A percentile compares a stretch with the other conserved stretches of the same genome.
These are phyloP conservation scores for Spatholobus suberectus DNA, from an alignment of 306 rosid species.

Conservation along the genomic window DNA sequence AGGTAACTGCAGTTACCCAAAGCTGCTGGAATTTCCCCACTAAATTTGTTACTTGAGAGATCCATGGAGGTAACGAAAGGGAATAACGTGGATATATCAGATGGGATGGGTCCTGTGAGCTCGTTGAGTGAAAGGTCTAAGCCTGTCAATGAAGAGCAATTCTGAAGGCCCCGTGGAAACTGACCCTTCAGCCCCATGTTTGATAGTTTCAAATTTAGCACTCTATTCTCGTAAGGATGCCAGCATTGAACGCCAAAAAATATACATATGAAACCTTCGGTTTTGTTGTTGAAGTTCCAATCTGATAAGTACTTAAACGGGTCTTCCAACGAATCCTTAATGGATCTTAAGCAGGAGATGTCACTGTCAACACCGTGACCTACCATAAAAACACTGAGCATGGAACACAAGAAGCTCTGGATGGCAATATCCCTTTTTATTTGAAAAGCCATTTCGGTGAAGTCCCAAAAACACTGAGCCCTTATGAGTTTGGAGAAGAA, in stretches of 20 bases:
- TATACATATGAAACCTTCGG: neutral
- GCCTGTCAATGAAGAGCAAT: neutral
- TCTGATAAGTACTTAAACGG: neutral
- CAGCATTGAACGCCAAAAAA: slow-evolving; percentile 36
- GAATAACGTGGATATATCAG: neutral
- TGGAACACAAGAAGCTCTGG: neutral
- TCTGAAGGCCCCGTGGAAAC: neutral
- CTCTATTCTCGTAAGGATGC: neutral
- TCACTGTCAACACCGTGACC: neutral
- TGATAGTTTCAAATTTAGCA: neutral
- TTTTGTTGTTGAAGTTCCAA: slow-evolving; percentile 8
- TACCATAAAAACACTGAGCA: neutral
- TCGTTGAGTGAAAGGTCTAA: slow-evolving; percentile 13
- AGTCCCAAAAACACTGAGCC: neutral
- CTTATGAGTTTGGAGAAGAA: neutral
- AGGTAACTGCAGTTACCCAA: neutral
- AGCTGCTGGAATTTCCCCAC: slow-evolving; percentile 9
- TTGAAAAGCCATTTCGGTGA: neutral
- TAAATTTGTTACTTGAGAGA: neutral
- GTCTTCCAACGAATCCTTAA: slow-evolving; percentile 29
- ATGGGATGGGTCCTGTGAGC: slow-evolving; percentile 33
- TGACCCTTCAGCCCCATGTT: slow-evolving; percentile 28
- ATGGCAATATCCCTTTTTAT: neutral
- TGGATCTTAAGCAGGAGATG: slow-evolving; percentile 1
- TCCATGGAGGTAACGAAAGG: neutral